These are phyloP conservation scores for Boletus reticulatus DNA, from an alignment of 768 basidiomycete genomes.

Conservation along the genomic window DNA sequence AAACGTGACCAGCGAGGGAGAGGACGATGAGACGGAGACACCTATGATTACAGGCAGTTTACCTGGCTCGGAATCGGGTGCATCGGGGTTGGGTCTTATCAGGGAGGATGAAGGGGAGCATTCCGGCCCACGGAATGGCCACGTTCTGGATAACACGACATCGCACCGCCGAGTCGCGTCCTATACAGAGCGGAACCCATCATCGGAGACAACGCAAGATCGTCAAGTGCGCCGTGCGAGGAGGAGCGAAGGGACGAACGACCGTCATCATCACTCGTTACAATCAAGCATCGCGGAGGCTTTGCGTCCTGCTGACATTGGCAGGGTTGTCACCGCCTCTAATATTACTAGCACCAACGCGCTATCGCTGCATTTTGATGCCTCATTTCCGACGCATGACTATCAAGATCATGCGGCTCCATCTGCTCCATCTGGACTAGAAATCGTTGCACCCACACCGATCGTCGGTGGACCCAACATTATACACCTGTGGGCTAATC, in stretches of 20 bases:
- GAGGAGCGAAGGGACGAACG: slow-evolving; percentile 18
- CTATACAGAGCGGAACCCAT: slow-evolving; percentile 16
- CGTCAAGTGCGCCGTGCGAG: slow-evolving; percentile 22
- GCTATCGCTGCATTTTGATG: slow-evolving; percentile 36
- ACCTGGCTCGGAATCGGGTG: slow-evolving; percentile 16
- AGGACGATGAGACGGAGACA: slow-evolving; percentile 17
- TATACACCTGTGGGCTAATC: slow-evolving; percentile 34
- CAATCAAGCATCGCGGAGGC: slow-evolving; percentile 21
- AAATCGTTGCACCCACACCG: slow-evolving; percentile 34
- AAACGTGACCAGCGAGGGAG: slow-evolving; percentile 15
- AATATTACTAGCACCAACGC: slow-evolving; percentile 31
- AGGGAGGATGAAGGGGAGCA: slow-evolving; percentile 30
- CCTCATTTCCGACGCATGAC: slow-evolving; percentile 31
- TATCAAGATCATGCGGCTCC: slow-evolving; percentile 15
- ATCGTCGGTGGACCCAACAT: slow-evolving; percentile 35
- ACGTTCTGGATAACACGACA: slow-evolving; percentile 6
- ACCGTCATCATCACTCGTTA: slow-evolving; percentile 21
- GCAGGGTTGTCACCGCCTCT: slow-evolving; percentile 16
- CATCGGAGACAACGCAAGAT: slow-evolving; percentile 12
- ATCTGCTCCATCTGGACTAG: slow-evolving; percentile 25
- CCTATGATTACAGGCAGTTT: slow-evolving; percentile 21
- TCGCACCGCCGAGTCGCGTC: slow-evolving; percentile 18
- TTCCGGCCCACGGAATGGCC: slow-evolving; percentile 9
- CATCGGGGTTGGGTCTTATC: slow-evolving; percentile 30
- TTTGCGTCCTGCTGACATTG: slow-evolving; percentile 16